A percentile compares a stretch with the other conserved stretches of the same genome.
Conservation (phyloP, 129 eudicot genomes). For the Mikania micrantha region DNA sequence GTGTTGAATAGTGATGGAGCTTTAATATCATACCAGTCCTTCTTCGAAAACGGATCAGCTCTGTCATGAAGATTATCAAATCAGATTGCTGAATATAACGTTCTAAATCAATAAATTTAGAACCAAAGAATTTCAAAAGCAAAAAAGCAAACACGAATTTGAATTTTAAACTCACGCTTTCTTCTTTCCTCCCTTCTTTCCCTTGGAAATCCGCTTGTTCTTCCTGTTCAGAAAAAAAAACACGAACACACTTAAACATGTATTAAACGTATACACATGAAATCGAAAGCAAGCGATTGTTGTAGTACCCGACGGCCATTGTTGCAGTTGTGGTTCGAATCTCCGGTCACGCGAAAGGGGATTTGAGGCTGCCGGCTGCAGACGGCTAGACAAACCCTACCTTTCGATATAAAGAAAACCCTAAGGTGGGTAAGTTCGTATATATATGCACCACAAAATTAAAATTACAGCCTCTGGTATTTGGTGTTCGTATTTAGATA, state of each 20-base stretch:
- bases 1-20: conserved; percentile 41
- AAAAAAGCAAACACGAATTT: neutral
- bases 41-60: conserved; percentile 44
- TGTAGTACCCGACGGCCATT: conserved; percentile 49
- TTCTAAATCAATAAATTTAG: neutral
- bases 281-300: neutral
- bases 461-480: neutral
- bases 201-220: conserved; percentile 46
- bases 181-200: conserved; percentile 60
- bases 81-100: neutral
- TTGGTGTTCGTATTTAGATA: too few relatives aligned
- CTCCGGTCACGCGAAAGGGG: neutral
- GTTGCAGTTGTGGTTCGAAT: conserved; percentile 7
- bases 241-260: neutral
- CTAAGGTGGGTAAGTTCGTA: neutral
- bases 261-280: neutral
- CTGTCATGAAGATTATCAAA: conserved; percentile 1
- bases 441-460: neutral
- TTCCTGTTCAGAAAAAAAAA: conserved; percentile 21
- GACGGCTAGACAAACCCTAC: conserved; percentile 11
- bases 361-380: neutral
- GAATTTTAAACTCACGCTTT: conserved; percentile 27
- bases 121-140: neutral
- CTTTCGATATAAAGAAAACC: conserved; percentile 17
- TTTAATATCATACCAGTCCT: conserved; percentile 56